Percentiles rank a stretch among this genome's conserved stretches.
These are phyloP conservation scores for Moniliophthora roreri DNA, from an alignment of 1,284 basidiomycete genomes.

Conservation along the genomic window DNA sequence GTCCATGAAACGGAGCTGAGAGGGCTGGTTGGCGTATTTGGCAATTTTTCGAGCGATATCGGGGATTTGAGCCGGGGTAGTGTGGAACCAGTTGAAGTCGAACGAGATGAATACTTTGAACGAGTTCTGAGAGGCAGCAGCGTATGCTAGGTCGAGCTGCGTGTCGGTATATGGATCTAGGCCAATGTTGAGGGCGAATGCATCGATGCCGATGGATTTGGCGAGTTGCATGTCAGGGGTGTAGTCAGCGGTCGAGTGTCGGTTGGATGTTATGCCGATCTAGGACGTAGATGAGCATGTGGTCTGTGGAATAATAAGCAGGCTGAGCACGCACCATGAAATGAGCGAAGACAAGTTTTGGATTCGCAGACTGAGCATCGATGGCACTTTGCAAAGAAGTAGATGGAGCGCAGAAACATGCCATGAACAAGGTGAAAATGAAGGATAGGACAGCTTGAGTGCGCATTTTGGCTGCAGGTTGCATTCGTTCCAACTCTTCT, in stretches of 20 bases:
- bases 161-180: conserved; percentile 27
- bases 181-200: conserved; percentile 25
- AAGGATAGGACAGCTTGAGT: too few species aligned
- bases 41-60: conserved; percentile 19
- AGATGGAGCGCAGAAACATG: too few species aligned
- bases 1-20: conserved; percentile 17
- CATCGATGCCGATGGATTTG: conserved; percentile 27
- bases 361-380: too few species aligned
- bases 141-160: conserved; percentile 28
- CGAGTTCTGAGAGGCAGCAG: conserved; percentile 25
- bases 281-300: not conserved
- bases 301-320: not conserved
- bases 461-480: too few species aligned
- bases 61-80: conserved; percentile 17
- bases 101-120: conserved; percentile 36
- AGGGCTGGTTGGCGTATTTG: conserved; percentile 20
- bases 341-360: too few species aligned
- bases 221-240: conserved; percentile 28
- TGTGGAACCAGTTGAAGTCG: conserved; percentile 25
- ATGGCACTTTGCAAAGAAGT: too few species aligned
- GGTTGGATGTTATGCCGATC: conserved; percentile 22
- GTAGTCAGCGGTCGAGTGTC: conserved; percentile 21
- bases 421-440: too few species aligned
- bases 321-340: not conserved
- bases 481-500: too few species aligned